phyloP scores from a whole-genome alignment of 768 basidiomycete species.

The Leccinum boreale region DNA sequence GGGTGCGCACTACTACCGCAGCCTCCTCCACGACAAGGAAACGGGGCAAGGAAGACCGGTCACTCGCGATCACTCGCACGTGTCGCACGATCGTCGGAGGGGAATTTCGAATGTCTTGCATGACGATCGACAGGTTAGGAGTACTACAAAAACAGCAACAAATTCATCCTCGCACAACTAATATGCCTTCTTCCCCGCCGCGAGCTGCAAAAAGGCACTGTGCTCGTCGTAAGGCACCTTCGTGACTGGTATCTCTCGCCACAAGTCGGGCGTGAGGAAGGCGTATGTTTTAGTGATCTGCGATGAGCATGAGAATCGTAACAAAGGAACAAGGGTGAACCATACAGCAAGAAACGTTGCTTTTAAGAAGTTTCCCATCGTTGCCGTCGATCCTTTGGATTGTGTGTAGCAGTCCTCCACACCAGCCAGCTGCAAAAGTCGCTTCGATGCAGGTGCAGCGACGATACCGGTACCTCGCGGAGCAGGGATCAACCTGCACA shows the following conservation, averaged over 20 bases:
- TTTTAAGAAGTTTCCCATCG: slow-evolving; percentile 99
- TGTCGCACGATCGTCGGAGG: neutral
- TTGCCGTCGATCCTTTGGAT: slow-evolving; percentile 96
- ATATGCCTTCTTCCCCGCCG: slow-evolving; percentile 70
- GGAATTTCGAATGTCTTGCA: neutral
- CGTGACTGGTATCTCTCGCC: slow-evolving; percentile 90
- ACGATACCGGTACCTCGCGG: slow-evolving; percentile 99
- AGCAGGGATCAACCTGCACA: slow-evolving; percentile 98
- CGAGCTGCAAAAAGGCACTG: slow-evolving; percentile 86
- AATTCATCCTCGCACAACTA: slow-evolving; percentile 32
- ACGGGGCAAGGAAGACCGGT: neutral
- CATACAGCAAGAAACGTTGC: slow-evolving; percentile 90
- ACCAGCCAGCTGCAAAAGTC: slow-evolving; percentile 95
- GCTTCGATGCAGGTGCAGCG: slow-evolving; percentile 96
- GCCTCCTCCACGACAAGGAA: neutral
- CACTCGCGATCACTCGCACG: neutral
- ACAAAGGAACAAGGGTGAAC: slow-evolving; percentile 11
- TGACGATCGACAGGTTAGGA: neutral
- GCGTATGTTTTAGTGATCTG: slow-evolving; percentile 97
- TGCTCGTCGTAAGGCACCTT: slow-evolving; percentile 94
- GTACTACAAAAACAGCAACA: neutral
- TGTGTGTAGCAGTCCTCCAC: slow-evolving; percentile 98
- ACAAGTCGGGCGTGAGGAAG: slow-evolving; percentile 97
- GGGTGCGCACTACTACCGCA: neutral
- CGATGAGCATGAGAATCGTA: neutral